phyloP scores from a whole-genome alignment of 495 filamentous ascomycete species.

The Staphylotrichum longicolle region DNA sequence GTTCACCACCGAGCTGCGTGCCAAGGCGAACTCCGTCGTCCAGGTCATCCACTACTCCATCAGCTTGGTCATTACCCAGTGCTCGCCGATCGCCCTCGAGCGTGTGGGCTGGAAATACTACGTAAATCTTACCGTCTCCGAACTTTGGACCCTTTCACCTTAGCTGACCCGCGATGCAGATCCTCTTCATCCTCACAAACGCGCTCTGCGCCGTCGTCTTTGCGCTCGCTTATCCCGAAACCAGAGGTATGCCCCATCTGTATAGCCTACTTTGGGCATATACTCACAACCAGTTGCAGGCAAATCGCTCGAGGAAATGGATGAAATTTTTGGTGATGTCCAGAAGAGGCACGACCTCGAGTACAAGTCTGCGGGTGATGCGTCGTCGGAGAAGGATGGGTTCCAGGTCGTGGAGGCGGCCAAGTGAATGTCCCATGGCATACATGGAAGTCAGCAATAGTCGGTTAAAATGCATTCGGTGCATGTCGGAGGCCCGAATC shows the following conservation, averaged over 20 bases:
- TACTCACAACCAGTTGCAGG: constrained; percentile 16
- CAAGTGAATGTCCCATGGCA: not conserved
- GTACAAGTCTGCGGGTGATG: not conserved
- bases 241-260: constrained; percentile 36
- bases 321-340: constrained; percentile 44
- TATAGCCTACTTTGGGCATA: not conserved
- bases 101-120: constrained; percentile 52
- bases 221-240: constrained; percentile 53
- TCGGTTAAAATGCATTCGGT: too few species aligned
- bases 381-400: not conserved
- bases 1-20: constrained; percentile 55
- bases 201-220: constrained; percentile 45
- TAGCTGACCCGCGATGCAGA: constrained; percentile 26
- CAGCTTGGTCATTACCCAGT: constrained; percentile 56
- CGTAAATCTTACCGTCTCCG: constrained; percentile 11
- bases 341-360: constrained; percentile 11
- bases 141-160: not conserved
- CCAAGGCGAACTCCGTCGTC: constrained; percentile 50
- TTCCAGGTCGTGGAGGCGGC: not conserved
- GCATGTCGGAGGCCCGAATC: too few species aligned
- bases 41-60: constrained; percentile 56
- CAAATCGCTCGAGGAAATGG: constrained; percentile 54
- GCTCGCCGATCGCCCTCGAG: constrained; percentile 52
- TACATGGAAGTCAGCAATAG: too few species aligned
- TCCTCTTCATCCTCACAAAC: constrained; percentile 55